phyloP scores from a whole-genome alignment of 768 basidiomycete genomes.

The Galerina sulciceps region DNA sequence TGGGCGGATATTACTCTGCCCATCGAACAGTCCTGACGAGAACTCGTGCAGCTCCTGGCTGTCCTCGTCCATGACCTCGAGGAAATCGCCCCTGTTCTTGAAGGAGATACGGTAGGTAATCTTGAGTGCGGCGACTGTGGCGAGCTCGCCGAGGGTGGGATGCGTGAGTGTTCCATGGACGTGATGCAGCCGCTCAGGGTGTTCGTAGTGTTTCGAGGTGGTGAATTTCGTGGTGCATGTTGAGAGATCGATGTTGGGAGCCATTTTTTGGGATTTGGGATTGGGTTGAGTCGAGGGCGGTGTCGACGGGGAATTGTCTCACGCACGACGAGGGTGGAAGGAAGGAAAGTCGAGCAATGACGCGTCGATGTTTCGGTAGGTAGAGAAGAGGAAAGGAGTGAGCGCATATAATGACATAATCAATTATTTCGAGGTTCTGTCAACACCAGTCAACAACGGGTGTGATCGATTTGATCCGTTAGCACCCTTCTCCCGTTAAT shows the following conservation, averaged over 20 bases:
- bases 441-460: no score
- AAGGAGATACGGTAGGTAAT: neutral
- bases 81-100: constrained; percentile 15
- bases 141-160: constrained; percentile 7
- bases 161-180: constrained; percentile 1
- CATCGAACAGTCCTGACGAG: constrained; percentile 32
- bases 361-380: no score
- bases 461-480: no score
- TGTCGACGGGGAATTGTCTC: no score
- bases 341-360: no score
- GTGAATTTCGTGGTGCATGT: constrained; percentile 10
- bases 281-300: no score
- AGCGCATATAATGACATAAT: no score
- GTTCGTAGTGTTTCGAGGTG: neutral
- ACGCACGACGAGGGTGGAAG: no score
- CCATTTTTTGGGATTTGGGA: neutral
- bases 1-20: constrained; percentile 23
- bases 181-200: neutral
- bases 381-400: no score
- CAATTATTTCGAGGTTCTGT: no score
- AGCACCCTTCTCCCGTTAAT: no score
- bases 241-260: neutral
- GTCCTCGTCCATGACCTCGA: constrained; percentile 32
- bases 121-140: neutral
- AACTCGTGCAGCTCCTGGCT: constrained; percentile 34